Percentiles rank a stretch among this genome's conserved stretches.
phyloP scores from a whole-genome alignment of 2,329 filamentous ascomycete species.

The Colletotrichum australisinense region DNA sequence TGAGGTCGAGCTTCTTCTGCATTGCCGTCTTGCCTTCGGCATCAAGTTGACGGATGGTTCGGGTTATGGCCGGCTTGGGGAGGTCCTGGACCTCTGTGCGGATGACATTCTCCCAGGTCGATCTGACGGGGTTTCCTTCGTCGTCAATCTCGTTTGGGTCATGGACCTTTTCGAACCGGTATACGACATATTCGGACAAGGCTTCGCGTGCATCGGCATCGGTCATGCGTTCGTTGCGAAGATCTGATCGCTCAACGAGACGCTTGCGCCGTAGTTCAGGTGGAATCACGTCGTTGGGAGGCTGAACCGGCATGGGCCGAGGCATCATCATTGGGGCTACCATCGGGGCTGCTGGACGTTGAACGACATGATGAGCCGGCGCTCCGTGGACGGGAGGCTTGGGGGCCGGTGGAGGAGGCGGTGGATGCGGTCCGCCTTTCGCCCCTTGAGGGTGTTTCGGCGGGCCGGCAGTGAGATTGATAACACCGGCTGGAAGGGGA shows the following conservation, averaged over 20 bases:
- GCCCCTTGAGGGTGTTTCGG: constrained; percentile 6
- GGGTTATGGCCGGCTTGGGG: constrained; percentile 49
- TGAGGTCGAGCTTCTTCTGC: constrained; percentile 53
- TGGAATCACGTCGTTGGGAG: constrained; percentile 21
- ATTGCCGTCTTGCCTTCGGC: constrained; percentile 43
- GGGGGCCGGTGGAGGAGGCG: neutral
- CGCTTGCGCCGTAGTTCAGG: constrained; percentile 35
- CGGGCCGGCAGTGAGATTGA: neutral
- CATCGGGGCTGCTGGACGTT: neutral
- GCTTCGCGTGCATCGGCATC: constrained; percentile 51
- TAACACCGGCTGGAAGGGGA: constrained; percentile 8
- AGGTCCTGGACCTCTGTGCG: constrained; percentile 48
- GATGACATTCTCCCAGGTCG: constrained; percentile 55
- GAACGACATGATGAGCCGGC: neutral
- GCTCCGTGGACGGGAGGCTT: neutral
- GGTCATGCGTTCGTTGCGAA: constrained; percentile 50
- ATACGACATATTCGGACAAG: constrained; percentile 53
- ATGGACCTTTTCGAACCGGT: constrained; percentile 54
- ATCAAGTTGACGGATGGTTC: constrained; percentile 52
- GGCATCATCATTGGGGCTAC: neutral
- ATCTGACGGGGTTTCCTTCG: constrained; percentile 45
- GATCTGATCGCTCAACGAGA: constrained; percentile 46
- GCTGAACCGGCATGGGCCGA: constrained; percentile 11
- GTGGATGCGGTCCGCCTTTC: neutral
- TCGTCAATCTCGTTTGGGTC: constrained; percentile 48